These are phyloP conservation scores for Saccharomyces hybrid DNA, from an alignment of 1,139 yeast genomes.

Conservation along the genomic window DNA sequence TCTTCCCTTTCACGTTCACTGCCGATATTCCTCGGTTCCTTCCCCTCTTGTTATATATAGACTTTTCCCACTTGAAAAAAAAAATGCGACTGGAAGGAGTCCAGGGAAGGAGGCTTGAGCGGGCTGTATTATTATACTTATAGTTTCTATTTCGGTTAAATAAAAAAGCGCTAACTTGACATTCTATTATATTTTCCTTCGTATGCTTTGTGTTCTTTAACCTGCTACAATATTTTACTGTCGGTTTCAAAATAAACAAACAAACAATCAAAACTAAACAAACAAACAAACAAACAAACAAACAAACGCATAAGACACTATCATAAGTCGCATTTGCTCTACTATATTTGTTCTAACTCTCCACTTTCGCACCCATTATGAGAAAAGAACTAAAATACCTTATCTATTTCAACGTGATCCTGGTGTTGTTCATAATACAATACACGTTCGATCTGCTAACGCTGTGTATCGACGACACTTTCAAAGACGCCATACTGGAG, in stretches of 20 bases:
- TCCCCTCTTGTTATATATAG: not conserved
- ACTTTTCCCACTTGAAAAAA: not conserved
- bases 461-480: conserved; percentile 64
- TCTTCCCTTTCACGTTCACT: not conserved
- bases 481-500: conserved; percentile 52
- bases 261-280: not conserved
- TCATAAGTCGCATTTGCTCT: not conserved
- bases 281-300: too few species aligned
- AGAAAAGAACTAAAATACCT: conserved; percentile 54
- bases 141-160: not conserved
- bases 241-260: not conserved
- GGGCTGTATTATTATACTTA: too few species aligned
- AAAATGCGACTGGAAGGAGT: not conserved
- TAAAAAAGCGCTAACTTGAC: not conserved
- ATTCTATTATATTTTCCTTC: not conserved
- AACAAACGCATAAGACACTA: not conserved
- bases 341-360: not conserved
- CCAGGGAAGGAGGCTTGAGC: not conserved
- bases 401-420: conserved; percentile 47
- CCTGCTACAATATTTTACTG: not conserved
- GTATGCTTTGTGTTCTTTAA: not conserved
- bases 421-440: conserved; percentile 52
- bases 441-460: conserved; percentile 70
- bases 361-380: conserved; percentile 19
- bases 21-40: not conserved